Conservation (phyloP, 192 early-diverging fungal species). For the Podila epigama region DNA sequence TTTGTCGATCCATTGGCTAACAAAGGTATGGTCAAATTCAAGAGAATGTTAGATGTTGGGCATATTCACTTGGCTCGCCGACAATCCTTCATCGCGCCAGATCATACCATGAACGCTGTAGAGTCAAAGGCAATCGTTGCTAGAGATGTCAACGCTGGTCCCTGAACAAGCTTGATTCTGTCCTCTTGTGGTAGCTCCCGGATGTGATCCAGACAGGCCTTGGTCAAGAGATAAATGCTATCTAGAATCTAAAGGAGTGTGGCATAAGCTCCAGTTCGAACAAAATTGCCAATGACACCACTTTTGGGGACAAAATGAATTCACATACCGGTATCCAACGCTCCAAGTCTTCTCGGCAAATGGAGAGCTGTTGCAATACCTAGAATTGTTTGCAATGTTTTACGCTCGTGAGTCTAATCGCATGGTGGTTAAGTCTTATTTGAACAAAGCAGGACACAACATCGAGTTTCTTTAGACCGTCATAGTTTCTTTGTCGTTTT, state of each 20-base stretch:
- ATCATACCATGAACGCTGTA: neutral
- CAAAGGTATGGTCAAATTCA: too few relatives aligned
- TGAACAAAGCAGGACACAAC: neutral
- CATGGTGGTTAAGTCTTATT: neutral
- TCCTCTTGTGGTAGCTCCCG: neutral
- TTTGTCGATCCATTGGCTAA: neutral
- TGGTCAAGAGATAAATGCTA: neutral
- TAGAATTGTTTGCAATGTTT: neutral
- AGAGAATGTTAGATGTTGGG: too few relatives aligned
- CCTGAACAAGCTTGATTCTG: neutral
- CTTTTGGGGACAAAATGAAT: too few relatives aligned
- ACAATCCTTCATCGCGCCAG: too few relatives aligned
- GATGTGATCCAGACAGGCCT: constrained; percentile 13
- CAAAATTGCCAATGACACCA: too few relatives aligned
- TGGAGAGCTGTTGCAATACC: neutral
- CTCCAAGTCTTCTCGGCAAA: neutral
- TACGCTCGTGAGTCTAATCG: neutral
- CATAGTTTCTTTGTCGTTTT: too few relatives aligned
- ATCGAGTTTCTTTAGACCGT: too few relatives aligned
- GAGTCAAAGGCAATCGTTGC: constrained; percentile 18
- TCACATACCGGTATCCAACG: neutral
- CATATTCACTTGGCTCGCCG: too few relatives aligned
- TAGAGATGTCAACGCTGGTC: constrained; percentile 5
- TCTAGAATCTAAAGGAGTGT: neutral
- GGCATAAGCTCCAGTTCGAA: too few relatives aligned